A percentile compares a stretch with the other conserved stretches of the same genome.
phyloP scores from a whole-genome alignment of 2,329 filamentous ascomycete species.

The Ascochyta clinopodiicola region DNA sequence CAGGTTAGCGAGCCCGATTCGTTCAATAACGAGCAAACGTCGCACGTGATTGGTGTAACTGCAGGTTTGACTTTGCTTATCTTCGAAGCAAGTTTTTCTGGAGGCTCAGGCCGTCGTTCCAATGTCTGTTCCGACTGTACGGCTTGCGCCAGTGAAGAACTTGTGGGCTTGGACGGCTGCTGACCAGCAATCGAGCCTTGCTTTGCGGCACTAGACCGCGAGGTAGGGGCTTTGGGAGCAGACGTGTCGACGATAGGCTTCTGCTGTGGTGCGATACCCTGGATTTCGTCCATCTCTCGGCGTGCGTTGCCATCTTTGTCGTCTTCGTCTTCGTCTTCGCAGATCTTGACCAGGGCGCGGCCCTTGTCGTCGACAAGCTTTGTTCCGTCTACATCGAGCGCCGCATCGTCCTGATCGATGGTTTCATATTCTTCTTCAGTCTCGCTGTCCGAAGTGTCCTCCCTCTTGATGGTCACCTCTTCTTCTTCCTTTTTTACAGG shows the following conservation, averaged over 20 bases:
- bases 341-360: constrained; percentile 73
- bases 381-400: constrained; percentile 69
- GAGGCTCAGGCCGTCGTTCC: constrained; percentile 21
- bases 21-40: constrained; percentile 74
- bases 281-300: constrained; percentile 72
- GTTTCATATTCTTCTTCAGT: constrained; percentile 47
- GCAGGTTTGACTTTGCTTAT: constrained; percentile 7
- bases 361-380: constrained; percentile 70
- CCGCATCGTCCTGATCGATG: constrained; percentile 55
- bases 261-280: constrained; percentile 48
- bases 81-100: neutral
- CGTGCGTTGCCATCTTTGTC: constrained; percentile 44
- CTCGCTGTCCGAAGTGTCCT: constrained; percentile 43
- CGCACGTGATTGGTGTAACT: constrained; percentile 51
- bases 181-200: neutral
- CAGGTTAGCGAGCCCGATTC: constrained; percentile 64
- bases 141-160: constrained; percentile 9
- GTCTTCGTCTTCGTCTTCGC: constrained; percentile 73
- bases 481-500: constrained; percentile 50
- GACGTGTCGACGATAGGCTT: neutral
- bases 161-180: neutral
- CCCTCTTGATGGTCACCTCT: constrained; percentile 48
- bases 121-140: constrained; percentile 27
- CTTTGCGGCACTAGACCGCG: neutral
- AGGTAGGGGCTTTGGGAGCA: neutral